A percentile compares a stretch with the other conserved stretches of the same genome.
Conservation (phyloP, 768 basidiomycete genomes). For the Lanmaoa pseudosensibilis region DNA sequence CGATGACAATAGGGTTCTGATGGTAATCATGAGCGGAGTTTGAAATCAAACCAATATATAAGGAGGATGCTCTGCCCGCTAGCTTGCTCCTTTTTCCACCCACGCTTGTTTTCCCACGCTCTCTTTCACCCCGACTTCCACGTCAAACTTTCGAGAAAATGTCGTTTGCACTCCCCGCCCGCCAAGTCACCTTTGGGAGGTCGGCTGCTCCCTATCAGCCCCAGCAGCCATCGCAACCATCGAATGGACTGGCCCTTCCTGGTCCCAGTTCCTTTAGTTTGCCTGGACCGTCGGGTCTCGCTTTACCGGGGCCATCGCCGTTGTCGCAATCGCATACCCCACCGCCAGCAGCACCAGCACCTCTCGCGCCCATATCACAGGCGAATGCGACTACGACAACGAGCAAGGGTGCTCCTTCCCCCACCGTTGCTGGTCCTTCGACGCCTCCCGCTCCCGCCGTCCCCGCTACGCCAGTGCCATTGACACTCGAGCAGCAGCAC, state of each 20-base stretch:
- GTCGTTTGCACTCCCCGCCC: constrained; percentile 72
- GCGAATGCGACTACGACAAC: constrained; percentile 33
- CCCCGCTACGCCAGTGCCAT: constrained; percentile 67
- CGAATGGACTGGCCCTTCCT: constrained; percentile 60
- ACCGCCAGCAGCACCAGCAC: constrained; percentile 23
- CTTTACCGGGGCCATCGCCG: constrained; percentile 58
- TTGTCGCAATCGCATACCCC: constrained; percentile 45
- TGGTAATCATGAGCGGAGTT: constrained; percentile 32
- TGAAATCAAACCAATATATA: constrained; percentile 31
- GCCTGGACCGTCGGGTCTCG: constrained; percentile 42
- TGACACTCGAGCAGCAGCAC: constrained; percentile 89
- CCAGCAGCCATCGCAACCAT: constrained; percentile 40
- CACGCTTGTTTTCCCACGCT: constrained; percentile 31
- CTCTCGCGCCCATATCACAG: constrained; percentile 15
- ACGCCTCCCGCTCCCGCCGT: constrained; percentile 51
- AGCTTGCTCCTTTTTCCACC: constrained; percentile 22
- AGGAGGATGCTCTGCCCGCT: constrained; percentile 14
- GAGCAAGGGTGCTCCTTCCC: constrained; percentile 34
- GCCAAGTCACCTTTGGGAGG: constrained; percentile 76
- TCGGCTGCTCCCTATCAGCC: constrained; percentile 49
- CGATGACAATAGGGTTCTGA: constrained; percentile 4
- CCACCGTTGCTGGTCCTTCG: constrained; percentile 58
- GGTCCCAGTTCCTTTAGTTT: constrained; percentile 46
- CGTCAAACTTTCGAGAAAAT: constrained; percentile 27
- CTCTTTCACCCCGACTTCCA: constrained; percentile 23